Evolutionary conservation across 1,139 yeast species (phyloP), one percentile per base, ranked within the genome.

Genomic region (Suhomyces anneliseae): DNA sequence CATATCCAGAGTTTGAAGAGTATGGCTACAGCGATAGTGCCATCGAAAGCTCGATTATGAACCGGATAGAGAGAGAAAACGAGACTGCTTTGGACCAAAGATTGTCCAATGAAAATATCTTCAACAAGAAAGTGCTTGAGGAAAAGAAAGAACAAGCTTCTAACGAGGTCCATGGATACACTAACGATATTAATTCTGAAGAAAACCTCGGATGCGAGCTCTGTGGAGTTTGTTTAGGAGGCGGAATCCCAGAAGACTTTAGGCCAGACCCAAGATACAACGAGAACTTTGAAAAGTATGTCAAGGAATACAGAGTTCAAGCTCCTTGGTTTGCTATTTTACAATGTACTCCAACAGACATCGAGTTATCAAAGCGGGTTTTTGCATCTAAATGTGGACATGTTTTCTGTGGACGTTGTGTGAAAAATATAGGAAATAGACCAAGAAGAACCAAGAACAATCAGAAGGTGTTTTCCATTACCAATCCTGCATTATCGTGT

Each of bases 381-480:
- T 90, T 85, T 60, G 76, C 79, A 29, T 78, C 92, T 0, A 70
- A 69, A 51, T 90, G 97, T 69, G 97, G 97, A 0, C 97, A 90
- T 68, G 78, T 85, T 1, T 90, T 81, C 61, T 90, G 97, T 65
- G 97, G 96, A 2, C 68, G 93, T 44, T 90, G 97, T 68, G 87
- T 86, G 15, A 80, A 79, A 55, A 76, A 77, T 53, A 81, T 85
- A 15, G 78, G 76, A 4, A 73, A 68, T 47, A 60, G 78, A 46
- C 72, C 75, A 1, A 53, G 62, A 36, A 50, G 58, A 39, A 52
- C 52, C 3, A 46, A 49, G 27, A 38, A 39, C 9, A 44, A 48
- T 4, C 48, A 47, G 2, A 39, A 42, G 26, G 52, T 52, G 8
- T 47, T 63, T 12, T 64, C 68, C 34, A 77, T 80, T 34, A 67